Percentiles rank a stretch among this genome's conserved stretches.
These are phyloP conservation scores for Apiospora arundinis DNA, from an alignment of 2,329 filamentous ascomycete genomes.

Conservation along the genomic window DNA sequence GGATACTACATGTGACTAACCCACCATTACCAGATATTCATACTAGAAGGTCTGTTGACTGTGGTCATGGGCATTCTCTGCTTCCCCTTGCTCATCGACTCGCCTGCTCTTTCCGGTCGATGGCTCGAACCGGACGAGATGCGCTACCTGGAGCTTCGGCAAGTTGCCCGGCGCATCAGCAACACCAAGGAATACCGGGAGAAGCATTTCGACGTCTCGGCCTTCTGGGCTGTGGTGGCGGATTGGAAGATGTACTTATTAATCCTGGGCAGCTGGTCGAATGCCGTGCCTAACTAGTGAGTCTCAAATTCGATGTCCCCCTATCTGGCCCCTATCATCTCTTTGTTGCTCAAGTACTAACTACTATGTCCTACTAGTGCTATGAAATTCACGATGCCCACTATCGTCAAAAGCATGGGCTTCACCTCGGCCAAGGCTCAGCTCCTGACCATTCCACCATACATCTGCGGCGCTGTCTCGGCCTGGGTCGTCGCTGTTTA, in stretches of 20 bases:
- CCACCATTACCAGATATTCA: slow-evolving; percentile 50
- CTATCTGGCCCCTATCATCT: not conserved
- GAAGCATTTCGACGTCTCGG: not conserved
- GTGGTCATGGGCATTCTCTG: slow-evolving; percentile 45
- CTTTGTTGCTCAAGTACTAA: not conserved
- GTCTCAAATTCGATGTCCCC: not conserved
- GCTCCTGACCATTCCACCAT: slow-evolving; percentile 44
- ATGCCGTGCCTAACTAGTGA: slow-evolving; percentile 13
- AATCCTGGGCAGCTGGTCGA: slow-evolving; percentile 20
- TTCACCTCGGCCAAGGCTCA: slow-evolving; percentile 35
- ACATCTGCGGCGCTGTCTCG: slow-evolving; percentile 42
- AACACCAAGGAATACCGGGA: not conserved
- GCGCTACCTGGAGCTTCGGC: not conserved
- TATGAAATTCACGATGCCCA: slow-evolving; percentile 38
- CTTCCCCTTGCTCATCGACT: slow-evolving; percentile 55
- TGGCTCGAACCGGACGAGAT: slow-evolving; percentile 13
- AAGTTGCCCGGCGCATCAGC: not conserved
- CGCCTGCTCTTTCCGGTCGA: slow-evolving; percentile 45
- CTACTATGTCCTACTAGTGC: slow-evolving; percentile 30
- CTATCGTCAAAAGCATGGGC: slow-evolving; percentile 44
- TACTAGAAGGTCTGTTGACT: slow-evolving; percentile 56
- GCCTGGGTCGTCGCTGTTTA: slow-evolving; percentile 42
- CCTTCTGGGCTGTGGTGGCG: slow-evolving; percentile 43
- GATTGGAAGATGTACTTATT: slow-evolving; percentile 52
- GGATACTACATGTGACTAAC: not conserved